Evolutionary conservation across 441 rosid genomes (phyloP).

Genomic region (Mallotus repandus): DNA sequence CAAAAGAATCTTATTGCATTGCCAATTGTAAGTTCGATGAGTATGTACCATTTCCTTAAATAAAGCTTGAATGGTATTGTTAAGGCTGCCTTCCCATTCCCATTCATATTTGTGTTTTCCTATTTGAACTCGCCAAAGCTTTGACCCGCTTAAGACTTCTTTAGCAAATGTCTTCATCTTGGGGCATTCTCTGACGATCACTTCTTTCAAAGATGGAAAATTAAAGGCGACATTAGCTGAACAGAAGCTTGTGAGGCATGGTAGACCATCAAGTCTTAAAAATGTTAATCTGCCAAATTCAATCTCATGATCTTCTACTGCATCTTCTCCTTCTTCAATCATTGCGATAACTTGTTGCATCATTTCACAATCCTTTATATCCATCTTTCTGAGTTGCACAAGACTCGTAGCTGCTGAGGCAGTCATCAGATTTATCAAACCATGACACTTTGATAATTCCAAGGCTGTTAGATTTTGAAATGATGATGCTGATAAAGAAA

Average conservation of each 20-base stretch:
- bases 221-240: not conserved
- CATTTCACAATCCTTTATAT: not conserved
- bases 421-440: too few relatives aligned
- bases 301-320: not conserved
- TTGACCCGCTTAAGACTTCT: not conserved
- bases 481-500: too few relatives aligned
- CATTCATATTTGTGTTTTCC: not conserved
- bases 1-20: too few relatives aligned
- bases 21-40: too few relatives aligned
- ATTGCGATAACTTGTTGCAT: slow-evolving; percentile 12
- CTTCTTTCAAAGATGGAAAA: too few relatives aligned
- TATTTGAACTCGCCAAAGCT: not conserved
- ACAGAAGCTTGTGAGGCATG: slow-evolving; percentile 26
- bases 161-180: slow-evolving; percentile 21
- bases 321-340: not conserved
- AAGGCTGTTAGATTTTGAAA: too few relatives aligned
- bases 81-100: too few relatives aligned
- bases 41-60: too few relatives aligned
- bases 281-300: slow-evolving; percentile 9
- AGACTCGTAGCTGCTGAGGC: too few relatives aligned
- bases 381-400: not conserved
- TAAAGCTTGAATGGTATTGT: too few relatives aligned
- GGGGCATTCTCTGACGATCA: slow-evolving; percentile 17
- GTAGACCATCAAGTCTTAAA: slow-evolving; percentile 5
- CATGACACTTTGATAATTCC: too few relatives aligned